Evolutionary conservation across 805 yeast species (phyloP).

Genomic region (Phaffomyces opuntiae): DNA sequence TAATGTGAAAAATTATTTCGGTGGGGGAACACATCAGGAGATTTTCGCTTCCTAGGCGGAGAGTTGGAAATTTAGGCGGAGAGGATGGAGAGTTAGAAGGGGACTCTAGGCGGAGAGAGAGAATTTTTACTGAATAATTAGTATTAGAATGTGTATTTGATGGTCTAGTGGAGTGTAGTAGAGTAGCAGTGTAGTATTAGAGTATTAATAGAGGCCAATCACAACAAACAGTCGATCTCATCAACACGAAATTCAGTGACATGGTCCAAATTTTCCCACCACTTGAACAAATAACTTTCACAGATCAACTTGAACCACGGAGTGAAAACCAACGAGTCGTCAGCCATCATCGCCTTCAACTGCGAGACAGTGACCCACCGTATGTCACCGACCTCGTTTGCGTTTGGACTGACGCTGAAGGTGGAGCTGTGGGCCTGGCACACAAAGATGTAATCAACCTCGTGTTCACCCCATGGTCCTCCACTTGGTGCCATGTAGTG

Average conservation of each 20-base stretch:
- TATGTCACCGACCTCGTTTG: constrained; percentile 81
- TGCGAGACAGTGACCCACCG: constrained; percentile 66
- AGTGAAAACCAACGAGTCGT: constrained; percentile 65
- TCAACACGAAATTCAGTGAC: constrained; percentile 43
- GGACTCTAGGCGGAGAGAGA: no score
- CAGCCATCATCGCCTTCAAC: constrained; percentile 70
- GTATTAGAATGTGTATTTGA: neutral
- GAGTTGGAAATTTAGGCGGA: neutral
- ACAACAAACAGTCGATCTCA: constrained; percentile 21
- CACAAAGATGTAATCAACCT: constrained; percentile 88
- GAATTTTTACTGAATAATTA: neutral
- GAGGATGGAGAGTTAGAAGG: neutral
- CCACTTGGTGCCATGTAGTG: constrained; percentile 86
- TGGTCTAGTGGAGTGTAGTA: neutral
- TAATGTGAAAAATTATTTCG: no score
- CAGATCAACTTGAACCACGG: constrained; percentile 99
- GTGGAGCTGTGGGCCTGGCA: constrained; percentile 39
- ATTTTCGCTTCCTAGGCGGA: neutral
- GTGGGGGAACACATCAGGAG: neutral
- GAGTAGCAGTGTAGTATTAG: no score
- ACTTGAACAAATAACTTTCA: constrained; percentile 78
- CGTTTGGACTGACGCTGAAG: constrained; percentile 47
- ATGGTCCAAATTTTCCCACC: constrained; percentile 82
- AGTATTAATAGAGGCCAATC: neutral
- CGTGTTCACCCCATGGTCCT: constrained; percentile 95